A percentile compares a stretch with the other conserved stretches of the same genome.
Conservation (phyloP, 176 grass and related monocot species). For the Aechmea fasciata region DNA sequence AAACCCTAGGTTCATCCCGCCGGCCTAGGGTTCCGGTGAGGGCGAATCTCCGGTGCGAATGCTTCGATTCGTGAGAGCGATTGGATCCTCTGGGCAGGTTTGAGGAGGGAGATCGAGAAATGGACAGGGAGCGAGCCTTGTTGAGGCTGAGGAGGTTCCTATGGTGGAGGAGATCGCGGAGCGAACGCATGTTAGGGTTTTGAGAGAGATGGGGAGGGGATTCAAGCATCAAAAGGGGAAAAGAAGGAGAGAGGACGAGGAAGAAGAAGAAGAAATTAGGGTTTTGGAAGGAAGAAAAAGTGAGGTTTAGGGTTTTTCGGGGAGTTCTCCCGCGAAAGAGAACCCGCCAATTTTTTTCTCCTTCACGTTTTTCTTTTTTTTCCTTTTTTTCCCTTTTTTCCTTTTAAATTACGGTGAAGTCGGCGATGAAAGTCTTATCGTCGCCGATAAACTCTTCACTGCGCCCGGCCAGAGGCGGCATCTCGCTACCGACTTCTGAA, state of each 20-base stretch:
- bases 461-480: too few relatives aligned
- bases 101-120: not conserved
- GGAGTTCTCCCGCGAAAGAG: too few relatives aligned
- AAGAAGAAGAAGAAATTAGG: not conserved
- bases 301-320: too few relatives aligned
- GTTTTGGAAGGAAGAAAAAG: not conserved
- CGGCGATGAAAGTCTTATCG: too few relatives aligned
- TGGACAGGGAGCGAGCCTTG: not conserved
- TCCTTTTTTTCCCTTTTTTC: too few relatives aligned
- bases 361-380: too few relatives aligned
- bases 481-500: too few relatives aligned
- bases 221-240: slow-evolving; percentile 3
- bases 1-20: not conserved
- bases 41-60: not conserved
- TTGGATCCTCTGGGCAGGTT: not conserved
- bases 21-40: not conserved
- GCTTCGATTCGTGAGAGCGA: not conserved
- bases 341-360: too few relatives aligned
- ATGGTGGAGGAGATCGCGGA: slow-evolving; percentile 2
- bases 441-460: too few relatives aligned
- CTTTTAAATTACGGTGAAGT: too few relatives aligned
- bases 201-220: not conserved
- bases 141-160: not conserved
- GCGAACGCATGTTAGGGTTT: slow-evolving; percentile 1
- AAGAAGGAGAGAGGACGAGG: not conserved